phyloP scores from a whole-genome alignment of 2,329 filamentous ascomycete species.

The Arachnopeziza araneosa region DNA sequence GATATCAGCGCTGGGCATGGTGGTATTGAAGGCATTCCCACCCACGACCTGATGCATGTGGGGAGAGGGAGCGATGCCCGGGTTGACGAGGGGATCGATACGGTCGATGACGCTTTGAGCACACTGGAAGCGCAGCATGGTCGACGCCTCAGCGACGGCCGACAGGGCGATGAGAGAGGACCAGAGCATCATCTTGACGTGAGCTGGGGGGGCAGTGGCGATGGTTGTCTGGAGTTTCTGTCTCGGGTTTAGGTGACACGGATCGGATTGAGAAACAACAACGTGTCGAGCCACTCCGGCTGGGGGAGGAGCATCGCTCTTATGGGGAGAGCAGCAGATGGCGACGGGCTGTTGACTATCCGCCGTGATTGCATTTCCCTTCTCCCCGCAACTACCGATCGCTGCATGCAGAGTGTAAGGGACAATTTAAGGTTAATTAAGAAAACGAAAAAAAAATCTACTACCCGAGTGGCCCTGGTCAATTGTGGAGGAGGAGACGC shows the following conservation, averaged over 20 bases:
- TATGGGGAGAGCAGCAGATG: background rate
- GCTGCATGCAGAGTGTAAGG: background rate
- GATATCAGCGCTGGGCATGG: background rate
- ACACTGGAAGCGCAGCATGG: background rate
- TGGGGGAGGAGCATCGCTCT: background rate
- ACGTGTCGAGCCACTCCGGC: background rate
- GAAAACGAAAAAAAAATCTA: too few relatives aligned
- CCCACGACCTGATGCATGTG: slow-evolving; percentile 28
- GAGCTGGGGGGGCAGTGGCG: background rate
- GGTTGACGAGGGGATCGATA: background rate
- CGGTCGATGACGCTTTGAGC: background rate
- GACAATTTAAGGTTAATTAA: background rate
- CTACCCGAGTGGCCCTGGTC: background rate
- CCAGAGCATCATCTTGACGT: background rate
- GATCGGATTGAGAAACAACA: background rate
- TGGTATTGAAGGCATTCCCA: background rate
- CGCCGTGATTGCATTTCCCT: background rate
- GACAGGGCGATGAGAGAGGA: slow-evolving; percentile 5
- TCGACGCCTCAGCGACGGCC: slow-evolving; percentile 25
- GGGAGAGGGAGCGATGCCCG: background rate
- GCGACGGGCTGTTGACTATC: background rate
- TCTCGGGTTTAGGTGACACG: background rate
- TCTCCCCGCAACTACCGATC: background rate
- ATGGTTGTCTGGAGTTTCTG: background rate
- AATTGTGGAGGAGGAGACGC: background rate